These are phyloP conservation scores for Tolypocladium tundrense DNA, from an alignment of 2,329 filamentous ascomycete genomes.

Conservation along the genomic window DNA sequence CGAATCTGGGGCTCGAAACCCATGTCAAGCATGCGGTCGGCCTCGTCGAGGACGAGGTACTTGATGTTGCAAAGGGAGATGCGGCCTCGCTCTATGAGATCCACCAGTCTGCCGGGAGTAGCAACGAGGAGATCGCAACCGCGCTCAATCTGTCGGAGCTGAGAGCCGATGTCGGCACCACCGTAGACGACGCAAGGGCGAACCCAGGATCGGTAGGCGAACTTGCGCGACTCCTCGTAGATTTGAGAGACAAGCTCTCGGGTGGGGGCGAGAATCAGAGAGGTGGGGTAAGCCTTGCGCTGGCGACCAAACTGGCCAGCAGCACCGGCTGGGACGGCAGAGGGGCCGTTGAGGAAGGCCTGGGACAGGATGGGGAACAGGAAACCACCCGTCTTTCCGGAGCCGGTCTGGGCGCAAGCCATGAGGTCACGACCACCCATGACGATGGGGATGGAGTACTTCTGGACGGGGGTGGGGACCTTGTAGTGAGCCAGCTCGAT, in stretches of 20 bases:
- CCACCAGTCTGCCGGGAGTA: slow-evolving; percentile 92
- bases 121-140: slow-evolving; percentile 96
- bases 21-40: slow-evolving; percentile 99
- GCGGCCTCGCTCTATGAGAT: slow-evolving; percentile 95
- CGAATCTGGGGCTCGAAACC: slow-evolving; percentile 99
- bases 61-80: slow-evolving; percentile 98
- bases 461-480: slow-evolving; percentile 93
- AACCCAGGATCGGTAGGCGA: slow-evolving; percentile 97
- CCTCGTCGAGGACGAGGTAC: slow-evolving; percentile 97
- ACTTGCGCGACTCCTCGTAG: slow-evolving; percentile 95
- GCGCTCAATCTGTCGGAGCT: slow-evolving; percentile 94
- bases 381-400: slow-evolving; percentile 99
- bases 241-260: slow-evolving; percentile 99
- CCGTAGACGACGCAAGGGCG: slow-evolving; percentile 97
- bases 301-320: slow-evolving; percentile 75
- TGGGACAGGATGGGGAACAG: slow-evolving; percentile 98
- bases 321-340: slow-evolving; percentile 50
- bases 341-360: slow-evolving; percentile 84
- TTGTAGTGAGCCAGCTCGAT: slow-evolving; percentile 93
- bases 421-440: slow-evolving; percentile 97
- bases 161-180: slow-evolving; percentile 96
- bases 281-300: slow-evolving; percentile 96
- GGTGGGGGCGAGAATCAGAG: slow-evolving; percentile 88
- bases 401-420: slow-evolving; percentile 99
- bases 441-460: slow-evolving; percentile 98